Conservation (phyloP, 768 basidiomycete species). For the Erythrobasidium yunnanense region DNA sequence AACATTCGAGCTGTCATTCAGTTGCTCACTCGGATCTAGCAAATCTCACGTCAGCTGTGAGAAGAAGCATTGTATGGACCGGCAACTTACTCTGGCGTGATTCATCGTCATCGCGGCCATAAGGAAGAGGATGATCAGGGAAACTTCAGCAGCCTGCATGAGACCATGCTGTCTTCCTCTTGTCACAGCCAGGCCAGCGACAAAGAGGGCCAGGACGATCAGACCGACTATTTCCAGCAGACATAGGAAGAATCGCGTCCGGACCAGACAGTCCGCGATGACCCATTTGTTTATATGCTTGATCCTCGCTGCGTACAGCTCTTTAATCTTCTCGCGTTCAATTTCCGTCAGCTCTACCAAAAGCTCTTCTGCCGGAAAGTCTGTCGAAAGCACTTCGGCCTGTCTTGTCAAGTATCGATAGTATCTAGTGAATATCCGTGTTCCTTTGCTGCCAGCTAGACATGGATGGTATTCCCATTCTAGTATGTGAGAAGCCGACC, state of each 20-base stretch:
- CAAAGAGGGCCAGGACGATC: neutral
- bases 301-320: conserved; percentile 15
- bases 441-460: neutral
- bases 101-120: neutral
- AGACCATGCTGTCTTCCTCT: neutral
- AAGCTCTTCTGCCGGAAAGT: conserved; percentile 14
- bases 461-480: conserved; percentile 23
- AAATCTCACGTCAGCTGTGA: too few relatives aligned
- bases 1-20: too few relatives aligned
- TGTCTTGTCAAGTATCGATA: neutral
- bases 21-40: too few relatives aligned
- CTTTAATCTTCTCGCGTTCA: conserved; percentile 1
- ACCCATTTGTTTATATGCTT: conserved; percentile 20
- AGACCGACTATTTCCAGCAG: conserved; percentile 8
- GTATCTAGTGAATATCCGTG: neutral
- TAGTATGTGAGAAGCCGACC: neutral
- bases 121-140: conserved; percentile 8
- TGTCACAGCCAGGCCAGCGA: conserved; percentile 6
- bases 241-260: conserved; percentile 1
- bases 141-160: conserved; percentile 14
- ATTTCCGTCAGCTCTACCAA: neutral
- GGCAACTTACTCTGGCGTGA: conserved; percentile 1
- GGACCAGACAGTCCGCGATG: neutral
- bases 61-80: neutral
- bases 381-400: neutral